Conservation (phyloP, 2,329 filamentous ascomycete species). For the Fusarium multiceps region DNA sequence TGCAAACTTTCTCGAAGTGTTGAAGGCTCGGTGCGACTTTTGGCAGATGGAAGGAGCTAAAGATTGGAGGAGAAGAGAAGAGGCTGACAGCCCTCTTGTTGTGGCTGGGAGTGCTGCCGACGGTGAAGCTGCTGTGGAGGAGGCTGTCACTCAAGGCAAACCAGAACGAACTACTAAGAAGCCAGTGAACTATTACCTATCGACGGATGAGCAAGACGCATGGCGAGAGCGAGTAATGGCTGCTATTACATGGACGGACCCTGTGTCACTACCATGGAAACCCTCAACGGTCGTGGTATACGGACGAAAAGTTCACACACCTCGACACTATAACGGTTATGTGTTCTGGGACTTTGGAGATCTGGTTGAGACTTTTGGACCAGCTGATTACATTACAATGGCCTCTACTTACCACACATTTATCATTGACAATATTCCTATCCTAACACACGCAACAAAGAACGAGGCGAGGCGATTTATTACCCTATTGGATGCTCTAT, state of each 20-base stretch:
- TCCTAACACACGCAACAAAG: slow-evolving; percentile 75
- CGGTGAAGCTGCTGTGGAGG: neutral
- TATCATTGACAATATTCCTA: slow-evolving; percentile 76
- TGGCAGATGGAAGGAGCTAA: slow-evolving; percentile 83
- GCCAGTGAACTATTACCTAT: slow-evolving; percentile 49
- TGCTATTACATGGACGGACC: slow-evolving; percentile 39
- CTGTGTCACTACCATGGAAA: slow-evolving; percentile 53
- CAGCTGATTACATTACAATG: slow-evolving; percentile 85
- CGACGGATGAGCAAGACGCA: slow-evolving; percentile 44
- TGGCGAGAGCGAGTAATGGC: slow-evolving; percentile 44
- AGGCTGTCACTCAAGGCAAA: slow-evolving; percentile 22
- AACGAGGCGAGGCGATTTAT: slow-evolving; percentile 86
- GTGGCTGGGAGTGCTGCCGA: neutral
- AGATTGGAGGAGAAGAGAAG: slow-evolving; percentile 75
- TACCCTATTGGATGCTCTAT: slow-evolving; percentile 81
- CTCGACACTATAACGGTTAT: slow-evolving; percentile 66
- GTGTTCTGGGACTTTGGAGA: slow-evolving; percentile 75
- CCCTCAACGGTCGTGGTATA: slow-evolving; percentile 65
- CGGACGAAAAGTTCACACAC: slow-evolving; percentile 70
- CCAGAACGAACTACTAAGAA: slow-evolving; percentile 34
- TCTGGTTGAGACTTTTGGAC: slow-evolving; percentile 76
- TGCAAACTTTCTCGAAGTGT: slow-evolving; percentile 77
- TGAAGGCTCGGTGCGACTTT: slow-evolving; percentile 82
- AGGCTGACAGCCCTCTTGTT: slow-evolving; percentile 26
- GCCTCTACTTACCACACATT: slow-evolving; percentile 84